A percentile compares a stretch with the other conserved stretches of the same genome.
phyloP scores from a whole-genome alignment of 192 early-diverging fungal genomes.

The Anaeromyces robustus region DNA sequence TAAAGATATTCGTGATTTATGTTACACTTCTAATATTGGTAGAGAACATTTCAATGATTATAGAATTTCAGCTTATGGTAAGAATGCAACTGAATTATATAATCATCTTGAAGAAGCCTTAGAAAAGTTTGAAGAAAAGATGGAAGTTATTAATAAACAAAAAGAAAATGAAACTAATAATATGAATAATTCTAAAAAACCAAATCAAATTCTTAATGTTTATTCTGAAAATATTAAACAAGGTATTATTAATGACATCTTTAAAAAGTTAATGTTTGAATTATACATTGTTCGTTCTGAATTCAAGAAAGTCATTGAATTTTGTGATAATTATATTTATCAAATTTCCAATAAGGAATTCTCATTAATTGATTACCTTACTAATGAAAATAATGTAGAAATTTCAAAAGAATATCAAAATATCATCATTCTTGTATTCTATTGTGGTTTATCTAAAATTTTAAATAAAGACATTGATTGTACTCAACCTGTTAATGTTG shows the following conservation, averaged over 20 bases:
- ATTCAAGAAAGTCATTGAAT: not conserved
- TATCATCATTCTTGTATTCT: not conserved
- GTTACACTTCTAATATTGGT: not conserved
- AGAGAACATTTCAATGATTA: not conserved
- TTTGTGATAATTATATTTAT: not conserved
- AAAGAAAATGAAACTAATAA: no score
- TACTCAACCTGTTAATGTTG: not conserved
- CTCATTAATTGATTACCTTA: not conserved
- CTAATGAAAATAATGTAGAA: no score
- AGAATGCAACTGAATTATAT: not conserved
- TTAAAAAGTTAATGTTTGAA: not conserved
- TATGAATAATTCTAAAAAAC: no score
- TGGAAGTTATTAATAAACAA: not conserved
- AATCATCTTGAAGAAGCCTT: not conserved
- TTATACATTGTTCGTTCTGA: not conserved
- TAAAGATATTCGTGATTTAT: not conserved
- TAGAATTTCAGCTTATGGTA: not conserved
- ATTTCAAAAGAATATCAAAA: no score
- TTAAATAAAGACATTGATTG: not conserved
- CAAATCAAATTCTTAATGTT: no score
- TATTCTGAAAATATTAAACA: no score
- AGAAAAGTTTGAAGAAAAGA: not conserved
- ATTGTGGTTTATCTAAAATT: not conserved
- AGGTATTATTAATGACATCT: no score
- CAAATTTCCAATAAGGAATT: not conserved